phyloP scores from a whole-genome alignment of 108 stramenopile genomes.

The Halocafeteria seosinensis region DNA sequence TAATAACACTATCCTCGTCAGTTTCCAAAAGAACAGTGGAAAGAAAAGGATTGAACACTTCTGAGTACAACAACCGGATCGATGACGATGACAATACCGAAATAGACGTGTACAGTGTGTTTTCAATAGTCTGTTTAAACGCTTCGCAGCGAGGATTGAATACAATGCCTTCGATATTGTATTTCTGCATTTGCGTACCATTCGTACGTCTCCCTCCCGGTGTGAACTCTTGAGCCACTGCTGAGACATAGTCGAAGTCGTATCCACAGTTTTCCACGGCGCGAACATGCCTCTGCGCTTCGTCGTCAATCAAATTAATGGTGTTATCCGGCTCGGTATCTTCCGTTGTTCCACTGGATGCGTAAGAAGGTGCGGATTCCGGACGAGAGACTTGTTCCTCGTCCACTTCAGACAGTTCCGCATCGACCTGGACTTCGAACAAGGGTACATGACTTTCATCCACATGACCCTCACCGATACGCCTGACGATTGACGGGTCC shows the following conservation, averaged over 20 bases:
- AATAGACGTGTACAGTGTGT: constrained; percentile 4
- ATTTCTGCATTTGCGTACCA: no score
- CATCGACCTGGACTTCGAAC: neutral
- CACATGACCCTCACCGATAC: neutral
- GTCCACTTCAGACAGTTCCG: neutral
- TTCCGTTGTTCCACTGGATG: no score
- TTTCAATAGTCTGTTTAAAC: neutral
- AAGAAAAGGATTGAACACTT: neutral
- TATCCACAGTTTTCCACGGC: neutral
- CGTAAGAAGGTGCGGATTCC: neutral
- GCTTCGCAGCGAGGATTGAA: constrained; percentile 3
- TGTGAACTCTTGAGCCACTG: neutral
- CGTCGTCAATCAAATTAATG: neutral
- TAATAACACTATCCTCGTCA: neutral
- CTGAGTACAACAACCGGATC: neutral
- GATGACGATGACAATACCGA: constrained; percentile 2
- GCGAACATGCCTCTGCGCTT: neutral
- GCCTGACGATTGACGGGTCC: neutral
- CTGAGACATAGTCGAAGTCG: neutral
- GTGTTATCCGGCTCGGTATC: neutral
- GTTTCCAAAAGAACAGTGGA: constrained; percentile 2
- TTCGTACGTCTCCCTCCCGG: neutral
- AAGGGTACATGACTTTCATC: neutral
- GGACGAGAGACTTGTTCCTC: neutral
- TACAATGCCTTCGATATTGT: neutral